phyloP scores from a whole-genome alignment of 441 rosid species.

The Populus tomentosa region DNA sequence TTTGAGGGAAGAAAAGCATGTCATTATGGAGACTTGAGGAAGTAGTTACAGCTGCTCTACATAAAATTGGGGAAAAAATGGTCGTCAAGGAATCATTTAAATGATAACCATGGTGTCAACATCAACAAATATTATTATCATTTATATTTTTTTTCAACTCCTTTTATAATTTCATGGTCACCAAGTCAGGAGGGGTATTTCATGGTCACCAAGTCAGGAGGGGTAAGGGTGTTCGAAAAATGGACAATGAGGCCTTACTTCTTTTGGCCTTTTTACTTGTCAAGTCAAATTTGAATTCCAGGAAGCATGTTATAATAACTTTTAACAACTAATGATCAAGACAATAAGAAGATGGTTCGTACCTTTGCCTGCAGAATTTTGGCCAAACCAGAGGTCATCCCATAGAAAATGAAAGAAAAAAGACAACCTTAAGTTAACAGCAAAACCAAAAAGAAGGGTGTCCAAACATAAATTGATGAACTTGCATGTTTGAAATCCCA shows the following conservation, averaged over 20 bases:
- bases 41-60: neutral
- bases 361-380: constrained; percentile 80
- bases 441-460: neutral
- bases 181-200: no score
- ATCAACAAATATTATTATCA: neutral
- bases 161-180: neutral
- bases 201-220: no score
- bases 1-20: neutral
- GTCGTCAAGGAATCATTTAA: neutral
- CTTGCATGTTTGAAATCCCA: neutral
- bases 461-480: neutral
- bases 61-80: neutral
- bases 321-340: neutral
- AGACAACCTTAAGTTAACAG: constrained; percentile 16
- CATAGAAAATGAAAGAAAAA: constrained; percentile 34
- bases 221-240: neutral
- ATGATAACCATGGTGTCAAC: neutral
- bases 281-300: neutral
- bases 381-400: constrained; percentile 26
- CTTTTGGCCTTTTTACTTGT: neutral
- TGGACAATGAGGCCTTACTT: neutral
- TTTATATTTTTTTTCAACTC: neutral
- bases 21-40: neutral
- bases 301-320: neutral
- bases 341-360: constrained; percentile 15